A percentile compares a stretch with the other conserved stretches of the same genome.
Conservation (phyloP, 148 eudicot genomes). For the Salicornia ramosissima region DNA sequence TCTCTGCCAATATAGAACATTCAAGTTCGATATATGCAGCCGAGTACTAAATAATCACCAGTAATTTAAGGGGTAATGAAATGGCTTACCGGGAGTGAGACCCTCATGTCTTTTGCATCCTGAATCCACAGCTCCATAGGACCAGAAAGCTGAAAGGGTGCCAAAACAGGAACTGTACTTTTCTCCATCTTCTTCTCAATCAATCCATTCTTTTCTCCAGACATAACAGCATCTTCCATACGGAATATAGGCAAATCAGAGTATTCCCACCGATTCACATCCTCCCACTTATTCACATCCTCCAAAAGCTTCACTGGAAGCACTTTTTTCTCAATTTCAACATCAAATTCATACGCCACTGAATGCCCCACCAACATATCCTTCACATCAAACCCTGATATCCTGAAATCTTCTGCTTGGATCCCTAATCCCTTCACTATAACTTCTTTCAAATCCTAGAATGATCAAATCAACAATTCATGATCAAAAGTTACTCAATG, state of each 20-base stretch:
- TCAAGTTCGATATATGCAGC: no score
- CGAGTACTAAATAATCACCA: no score
- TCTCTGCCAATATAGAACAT: no score
- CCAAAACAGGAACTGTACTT: conserved; percentile 53
- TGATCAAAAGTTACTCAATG: not conserved
- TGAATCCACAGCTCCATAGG: conserved; percentile 96
- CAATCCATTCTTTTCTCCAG: conserved; percentile 48
- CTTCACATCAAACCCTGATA: conserved; percentile 41
- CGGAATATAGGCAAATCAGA: conserved; percentile 85
- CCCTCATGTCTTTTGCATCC: conserved; percentile 72
- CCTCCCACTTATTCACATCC: conserved; percentile 86
- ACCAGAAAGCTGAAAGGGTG: conserved; percentile 91
- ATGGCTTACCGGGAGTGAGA: conserved; percentile 60
- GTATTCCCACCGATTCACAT: conserved; percentile 79
- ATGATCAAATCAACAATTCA: not conserved
- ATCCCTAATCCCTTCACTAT: conserved; percentile 49
- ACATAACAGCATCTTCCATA: conserved; percentile 33
- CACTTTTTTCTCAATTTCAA: conserved; percentile 77
- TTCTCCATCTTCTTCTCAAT: conserved; percentile 36
- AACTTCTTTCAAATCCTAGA: conserved; percentile 63
- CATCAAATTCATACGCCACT: conserved; percentile 83
- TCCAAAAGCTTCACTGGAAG: conserved; percentile 78
- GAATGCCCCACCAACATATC: conserved; percentile 70
- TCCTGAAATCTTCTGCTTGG: conserved; percentile 41
- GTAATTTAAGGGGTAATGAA: no score